Base-by-base conservation (phyloP, 805 yeast genomes). In the Ogataea angusta region DNA sequence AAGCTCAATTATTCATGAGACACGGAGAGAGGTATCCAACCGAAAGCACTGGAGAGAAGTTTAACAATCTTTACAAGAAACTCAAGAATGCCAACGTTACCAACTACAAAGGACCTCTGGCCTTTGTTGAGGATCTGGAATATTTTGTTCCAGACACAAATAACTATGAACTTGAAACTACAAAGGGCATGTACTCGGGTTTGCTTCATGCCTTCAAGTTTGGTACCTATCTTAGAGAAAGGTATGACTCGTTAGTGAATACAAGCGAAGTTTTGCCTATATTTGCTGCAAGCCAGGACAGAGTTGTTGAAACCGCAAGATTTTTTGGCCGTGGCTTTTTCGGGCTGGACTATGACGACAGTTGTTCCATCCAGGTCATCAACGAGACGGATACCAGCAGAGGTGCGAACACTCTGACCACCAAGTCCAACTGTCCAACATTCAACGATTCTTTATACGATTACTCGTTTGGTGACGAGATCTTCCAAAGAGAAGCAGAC, bases 21-120 rank as follows among this genome's bases (percentile, higher is more conserved):
- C 85, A 79, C 45, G 84, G 82, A n/a, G 85, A 77, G 53, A 65
- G 85, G 37, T 78, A 64, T 53, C 79, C 76, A 10, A 62, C 66
- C 9, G 29, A 37, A 14, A 34, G 30, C 9, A 43, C 38, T 22
- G 60, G 58, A 4, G 23, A 22, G 5, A 28, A 40, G 3, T 57
- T 14, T 18, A 30, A 22, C 26, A 36, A 10, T 19, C 36, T 39
- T 19, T 49, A 13, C n/a, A 12, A n/a, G 14, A 40, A 10, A 37
- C 38, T 33, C 18, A 37, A 22, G 17, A 25, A 13, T 36, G 36
- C 27, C 21, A 48, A 19, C 16, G 47, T 44, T 17, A 25, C 64
- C 19, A 12, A 29, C 2, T 57, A 58, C 42, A 53, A 48, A 6
- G 80, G 79, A 5, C 67, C 71, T 23, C 64, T 78, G 38, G 62